These are phyloP conservation scores for Wickerhamomyces chambardii DNA, from an alignment of 805 yeast genomes.

Conservation along the genomic window DNA sequence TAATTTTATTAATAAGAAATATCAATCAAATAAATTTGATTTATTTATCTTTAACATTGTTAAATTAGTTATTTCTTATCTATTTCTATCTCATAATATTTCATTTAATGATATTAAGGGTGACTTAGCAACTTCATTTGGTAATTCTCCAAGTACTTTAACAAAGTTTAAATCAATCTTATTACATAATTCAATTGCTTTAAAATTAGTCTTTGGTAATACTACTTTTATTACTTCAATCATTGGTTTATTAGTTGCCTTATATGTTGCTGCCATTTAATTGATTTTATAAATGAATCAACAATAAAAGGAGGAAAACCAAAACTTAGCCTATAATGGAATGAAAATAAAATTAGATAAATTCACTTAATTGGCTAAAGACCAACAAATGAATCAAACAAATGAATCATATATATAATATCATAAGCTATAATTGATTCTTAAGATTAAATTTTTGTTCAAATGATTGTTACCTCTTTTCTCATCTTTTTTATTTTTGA, in stretches of 20 bases:
- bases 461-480: no score
- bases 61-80: slow-evolving; percentile 33
- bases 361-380: no score
- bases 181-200: slow-evolving; percentile 15
- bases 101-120: slow-evolving; percentile 18
- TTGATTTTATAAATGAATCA: neutral
- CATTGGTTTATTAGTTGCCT: slow-evolving; percentile 22
- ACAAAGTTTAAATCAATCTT: slow-evolving; percentile 11
- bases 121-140: slow-evolving; percentile 19
- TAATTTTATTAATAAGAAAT: slow-evolving; percentile 18
- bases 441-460: no score
- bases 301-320: no score
- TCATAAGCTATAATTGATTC: no score
- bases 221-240: slow-evolving; percentile 21
- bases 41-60: slow-evolving; percentile 44
- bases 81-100: slow-evolving; percentile 18
- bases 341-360: no score
- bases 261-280: slow-evolving; percentile 23
- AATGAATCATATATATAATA: no score
- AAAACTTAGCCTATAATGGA: neutral
- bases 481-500: no score
- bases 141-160: slow-evolving; percentile 10
- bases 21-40: slow-evolving; percentile 32
- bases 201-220: slow-evolving; percentile 22
- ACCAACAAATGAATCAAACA: no score